These are phyloP conservation scores for Daldinia childiae DNA, from an alignment of 495 filamentous ascomycete species.

Conservation along the genomic window DNA sequence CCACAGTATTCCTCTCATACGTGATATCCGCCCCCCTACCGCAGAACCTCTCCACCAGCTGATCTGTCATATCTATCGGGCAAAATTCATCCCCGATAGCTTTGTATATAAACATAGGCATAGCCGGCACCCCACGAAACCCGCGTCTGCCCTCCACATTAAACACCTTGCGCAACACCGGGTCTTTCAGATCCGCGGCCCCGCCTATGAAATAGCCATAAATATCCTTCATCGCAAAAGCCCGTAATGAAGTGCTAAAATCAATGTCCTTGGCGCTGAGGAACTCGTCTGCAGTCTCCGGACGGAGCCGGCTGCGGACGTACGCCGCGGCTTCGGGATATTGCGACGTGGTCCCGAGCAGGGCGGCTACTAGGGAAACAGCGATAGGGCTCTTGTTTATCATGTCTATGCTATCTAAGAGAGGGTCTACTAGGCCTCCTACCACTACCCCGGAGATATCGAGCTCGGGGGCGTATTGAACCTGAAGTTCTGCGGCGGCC, in stretches of 20 bases:
- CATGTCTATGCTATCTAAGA: not conserved
- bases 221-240: not conserved
- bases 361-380: not conserved
- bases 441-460: not conserved
- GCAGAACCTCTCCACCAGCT: not conserved
- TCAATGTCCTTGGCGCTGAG: not conserved
- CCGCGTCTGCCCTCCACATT: not conserved
- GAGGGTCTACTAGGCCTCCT: not conserved
- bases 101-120: not conserved
- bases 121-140: not conserved
- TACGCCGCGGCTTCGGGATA: not conserved
- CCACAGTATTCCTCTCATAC: not conserved
- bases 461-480: constrained; percentile 64
- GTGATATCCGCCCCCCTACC: not conserved
- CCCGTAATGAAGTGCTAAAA: not conserved
- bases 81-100: not conserved
- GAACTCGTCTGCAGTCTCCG: not conserved
- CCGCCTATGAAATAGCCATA: not conserved
- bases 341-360: not conserved
- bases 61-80: not conserved
- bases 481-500: constrained; percentile 63
- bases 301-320: not conserved
- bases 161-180: not conserved
- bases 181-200: not conserved
- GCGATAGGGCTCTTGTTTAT: not conserved